A percentile compares a stretch with the other conserved stretches of the same genome.
Conservation (phyloP, 2,329 filamentous ascomycete species). For the Metarhizium humberi region DNA sequence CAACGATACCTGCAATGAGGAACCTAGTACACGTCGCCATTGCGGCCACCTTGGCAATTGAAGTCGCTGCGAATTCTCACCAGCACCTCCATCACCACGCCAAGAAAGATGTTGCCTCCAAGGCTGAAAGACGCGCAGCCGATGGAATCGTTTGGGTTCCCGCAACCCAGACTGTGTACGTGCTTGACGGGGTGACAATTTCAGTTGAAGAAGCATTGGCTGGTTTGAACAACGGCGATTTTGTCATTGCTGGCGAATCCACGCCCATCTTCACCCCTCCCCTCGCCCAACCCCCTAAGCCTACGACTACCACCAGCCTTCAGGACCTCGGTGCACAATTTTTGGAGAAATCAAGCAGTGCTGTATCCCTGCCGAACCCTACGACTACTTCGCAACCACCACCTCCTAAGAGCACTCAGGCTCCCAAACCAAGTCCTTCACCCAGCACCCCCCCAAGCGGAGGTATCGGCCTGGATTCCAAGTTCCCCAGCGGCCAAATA, state of each 20-base stretch:
- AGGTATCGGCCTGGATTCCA: constrained; percentile 47
- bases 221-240: constrained; percentile 64
- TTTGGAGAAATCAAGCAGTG: constrained; percentile 3
- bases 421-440: constrained; percentile 12
- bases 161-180: constrained; percentile 61
- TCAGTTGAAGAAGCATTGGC: constrained; percentile 54
- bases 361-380: constrained; percentile 4
- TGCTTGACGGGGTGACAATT: constrained; percentile 56
- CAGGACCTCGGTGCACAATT: constrained; percentile 4
- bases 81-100: constrained; percentile 50
- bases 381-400: constrained; percentile 5
- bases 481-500: constrained; percentile 69
- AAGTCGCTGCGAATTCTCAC: constrained; percentile 52
- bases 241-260: constrained; percentile 53
- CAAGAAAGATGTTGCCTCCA: constrained; percentile 39
- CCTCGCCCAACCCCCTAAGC: constrained; percentile 22
- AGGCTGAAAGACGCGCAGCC: constrained; percentile 37
- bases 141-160: constrained; percentile 41
- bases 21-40: constrained; percentile 34
- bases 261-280: constrained; percentile 34
- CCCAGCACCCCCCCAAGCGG: constrained; percentile 11
- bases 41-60: constrained; percentile 41
- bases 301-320: constrained; percentile 8
- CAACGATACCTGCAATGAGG: constrained; percentile 8
- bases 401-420: constrained; percentile 10